Evolutionary conservation across 441 rosid genomes (phyloP).

Genomic region (Melastoma candidum): DNA sequence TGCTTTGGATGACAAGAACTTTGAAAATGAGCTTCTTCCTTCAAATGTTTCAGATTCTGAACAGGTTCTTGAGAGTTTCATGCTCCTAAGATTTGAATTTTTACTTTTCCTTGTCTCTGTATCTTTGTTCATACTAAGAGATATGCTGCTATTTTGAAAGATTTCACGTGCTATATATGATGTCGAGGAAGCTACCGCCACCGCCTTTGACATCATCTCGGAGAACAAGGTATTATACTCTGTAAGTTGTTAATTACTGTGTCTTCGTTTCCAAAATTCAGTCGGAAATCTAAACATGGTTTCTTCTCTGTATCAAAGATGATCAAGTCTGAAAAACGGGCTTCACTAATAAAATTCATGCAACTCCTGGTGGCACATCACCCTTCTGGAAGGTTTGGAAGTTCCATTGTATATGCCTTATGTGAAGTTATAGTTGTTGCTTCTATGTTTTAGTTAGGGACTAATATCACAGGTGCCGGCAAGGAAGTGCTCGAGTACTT

Average conservation of each 20-base stretch:
- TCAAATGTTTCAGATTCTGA: slow-evolving; percentile 58
- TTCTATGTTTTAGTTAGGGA: slow-evolving; percentile 22
- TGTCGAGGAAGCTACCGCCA: slow-evolving; percentile 81
- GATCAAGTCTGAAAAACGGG: slow-evolving; percentile 66
- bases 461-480: slow-evolving; percentile 62
- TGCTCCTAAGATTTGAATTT: slow-evolving; percentile 5
- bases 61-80: slow-evolving; percentile 39
- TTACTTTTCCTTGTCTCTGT: not conserved
- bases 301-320: slow-evolving; percentile 28
- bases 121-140: not conserved
- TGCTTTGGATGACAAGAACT: slow-evolving; percentile 68
- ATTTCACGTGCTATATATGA: slow-evolving; percentile 87
- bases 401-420: slow-evolving; percentile 8
- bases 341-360: slow-evolving; percentile 64
- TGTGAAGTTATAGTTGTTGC: slow-evolving; percentile 16
- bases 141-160: slow-evolving; percentile 19
- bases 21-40: slow-evolving; percentile 55
- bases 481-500: slow-evolving; percentile 81
- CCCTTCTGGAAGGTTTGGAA: slow-evolving; percentile 73
- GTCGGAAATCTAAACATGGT: not conserved
- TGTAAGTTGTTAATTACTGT: too few relatives aligned
- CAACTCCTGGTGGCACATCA: slow-evolving; percentile 89
- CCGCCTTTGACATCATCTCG: slow-evolving; percentile 68
- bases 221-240: slow-evolving; percentile 45
- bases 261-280: too few relatives aligned